These are phyloP conservation scores for Notholithocarpus densiflorus DNA, from an alignment of 306 rosid genomes.

Conservation along the genomic window DNA sequence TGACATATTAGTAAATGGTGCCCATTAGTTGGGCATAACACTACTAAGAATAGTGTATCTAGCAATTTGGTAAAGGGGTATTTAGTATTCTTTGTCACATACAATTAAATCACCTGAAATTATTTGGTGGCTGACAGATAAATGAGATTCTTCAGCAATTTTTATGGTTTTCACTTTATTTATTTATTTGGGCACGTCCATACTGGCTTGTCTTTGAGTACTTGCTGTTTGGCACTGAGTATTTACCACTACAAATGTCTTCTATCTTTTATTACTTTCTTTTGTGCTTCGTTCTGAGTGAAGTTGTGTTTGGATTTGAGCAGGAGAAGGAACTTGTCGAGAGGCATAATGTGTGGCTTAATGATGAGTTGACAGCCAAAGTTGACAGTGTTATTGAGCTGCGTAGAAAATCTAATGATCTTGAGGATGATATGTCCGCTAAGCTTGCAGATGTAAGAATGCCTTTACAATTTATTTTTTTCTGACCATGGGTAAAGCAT, in stretches of 20 bases:
- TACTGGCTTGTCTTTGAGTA: not conserved
- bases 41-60: not conserved
- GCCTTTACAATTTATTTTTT: conserved; percentile 11
- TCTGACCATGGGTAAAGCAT: not conserved
- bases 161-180: not conserved
- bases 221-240: not conserved
- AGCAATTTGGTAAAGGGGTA: not conserved
- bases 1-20: not conserved
- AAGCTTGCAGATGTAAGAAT: conserved; percentile 69
- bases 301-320: conserved; percentile 11
- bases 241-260: not conserved
- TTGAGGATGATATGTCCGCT: conserved; percentile 68
- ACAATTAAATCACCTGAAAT: not conserved
- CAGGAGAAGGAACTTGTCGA: conserved; percentile 95
- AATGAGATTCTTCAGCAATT: not conserved
- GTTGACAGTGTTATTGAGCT: conserved; percentile 57
- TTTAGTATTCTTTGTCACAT: not conserved
- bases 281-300: conserved; percentile 17
- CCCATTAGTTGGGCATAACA: not conserved
- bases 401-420: conserved; percentile 61
- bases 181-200: not conserved
- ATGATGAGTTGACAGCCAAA: conserved; percentile 74
- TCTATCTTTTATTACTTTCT: not conserved
- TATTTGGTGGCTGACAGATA: not conserved
- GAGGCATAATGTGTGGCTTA: conserved; percentile 82